Conservation (phyloP, 2,329 filamentous ascomycete genomes). For the Cordyceps tenuipes region DNA sequence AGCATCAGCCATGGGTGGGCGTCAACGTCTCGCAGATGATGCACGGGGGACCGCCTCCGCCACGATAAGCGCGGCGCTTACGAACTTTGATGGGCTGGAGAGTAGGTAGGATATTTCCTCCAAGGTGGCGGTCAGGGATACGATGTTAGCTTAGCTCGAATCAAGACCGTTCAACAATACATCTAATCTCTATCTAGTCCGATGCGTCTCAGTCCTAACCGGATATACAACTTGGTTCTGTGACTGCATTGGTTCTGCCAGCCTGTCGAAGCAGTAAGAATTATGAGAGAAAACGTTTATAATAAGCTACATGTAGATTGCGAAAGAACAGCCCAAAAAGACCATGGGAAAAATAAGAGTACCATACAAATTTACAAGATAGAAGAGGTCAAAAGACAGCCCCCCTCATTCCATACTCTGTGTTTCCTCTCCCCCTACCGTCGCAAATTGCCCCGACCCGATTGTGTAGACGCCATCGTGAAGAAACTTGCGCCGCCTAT, state of each 20-base stretch:
- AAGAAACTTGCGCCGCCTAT: background rate
- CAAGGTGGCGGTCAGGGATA: too few species aligned
- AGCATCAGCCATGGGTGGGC: slow-evolving; percentile 17
- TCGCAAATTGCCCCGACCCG: slow-evolving; percentile 2
- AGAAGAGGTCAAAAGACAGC: background rate
- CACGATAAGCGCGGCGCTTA: background rate
- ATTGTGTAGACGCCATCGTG: background rate
- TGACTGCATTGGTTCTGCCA: background rate
- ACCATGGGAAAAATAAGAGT: background rate
- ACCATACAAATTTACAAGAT: background rate
- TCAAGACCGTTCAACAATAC: too few species aligned
- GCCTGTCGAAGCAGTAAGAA: background rate
- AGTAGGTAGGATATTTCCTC: background rate
- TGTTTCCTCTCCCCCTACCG: background rate
- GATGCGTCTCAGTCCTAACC: too few species aligned
- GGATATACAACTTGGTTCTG: background rate
- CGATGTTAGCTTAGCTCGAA: too few species aligned
- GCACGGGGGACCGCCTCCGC: slow-evolving; percentile 10
- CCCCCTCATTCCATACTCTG: background rate
- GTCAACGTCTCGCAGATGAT: slow-evolving; percentile 17
- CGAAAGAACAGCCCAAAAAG: background rate
- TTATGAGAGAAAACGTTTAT: background rate
- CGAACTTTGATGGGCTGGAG: background rate
- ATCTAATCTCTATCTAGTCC: too few species aligned
- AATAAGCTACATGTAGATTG: background rate